These are phyloP conservation scores for Aureobasidium sp. DNA, from an alignment of 2,329 filamentous ascomycete genomes.

Conservation along the genomic window DNA sequence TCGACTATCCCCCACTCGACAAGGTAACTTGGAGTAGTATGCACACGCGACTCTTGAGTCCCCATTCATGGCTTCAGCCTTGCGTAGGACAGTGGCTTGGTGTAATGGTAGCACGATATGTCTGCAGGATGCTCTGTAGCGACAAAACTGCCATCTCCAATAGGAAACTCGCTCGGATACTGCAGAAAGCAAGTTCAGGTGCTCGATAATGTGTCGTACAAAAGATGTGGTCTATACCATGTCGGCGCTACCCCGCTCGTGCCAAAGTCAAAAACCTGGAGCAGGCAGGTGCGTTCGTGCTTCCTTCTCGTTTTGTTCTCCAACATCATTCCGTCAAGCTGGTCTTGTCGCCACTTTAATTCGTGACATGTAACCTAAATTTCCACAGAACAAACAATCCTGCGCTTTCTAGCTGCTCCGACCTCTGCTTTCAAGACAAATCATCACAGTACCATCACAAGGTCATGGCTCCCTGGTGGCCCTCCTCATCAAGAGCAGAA, in stretches of 20 bases:
- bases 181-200: neutral
- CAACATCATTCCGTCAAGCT: neutral
- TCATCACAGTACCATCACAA: neutral
- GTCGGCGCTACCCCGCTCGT: slow-evolving; percentile 9
- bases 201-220: neutral
- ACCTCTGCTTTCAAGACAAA: neutral
- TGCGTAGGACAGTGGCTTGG: neutral
- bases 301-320: neutral
- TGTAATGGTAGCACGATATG: neutral
- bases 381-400: neutral
- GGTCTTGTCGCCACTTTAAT: neutral
- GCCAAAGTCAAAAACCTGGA: slow-evolving; percentile 5
- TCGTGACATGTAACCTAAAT: slow-evolving; percentile 1
- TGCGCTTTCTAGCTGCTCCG: neutral
- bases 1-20: too few relatives aligned
- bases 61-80: neutral
- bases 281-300: slow-evolving; percentile 5
- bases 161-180: neutral
- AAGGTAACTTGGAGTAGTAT: neutral
- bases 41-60: neutral
- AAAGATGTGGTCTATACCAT: neutral
- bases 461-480: slow-evolving; percentile 10
- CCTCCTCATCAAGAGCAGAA: neutral
- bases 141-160: neutral
- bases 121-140: neutral